Conservation (phyloP, 129 eudicot genomes). For the Mikania micrantha region DNA sequence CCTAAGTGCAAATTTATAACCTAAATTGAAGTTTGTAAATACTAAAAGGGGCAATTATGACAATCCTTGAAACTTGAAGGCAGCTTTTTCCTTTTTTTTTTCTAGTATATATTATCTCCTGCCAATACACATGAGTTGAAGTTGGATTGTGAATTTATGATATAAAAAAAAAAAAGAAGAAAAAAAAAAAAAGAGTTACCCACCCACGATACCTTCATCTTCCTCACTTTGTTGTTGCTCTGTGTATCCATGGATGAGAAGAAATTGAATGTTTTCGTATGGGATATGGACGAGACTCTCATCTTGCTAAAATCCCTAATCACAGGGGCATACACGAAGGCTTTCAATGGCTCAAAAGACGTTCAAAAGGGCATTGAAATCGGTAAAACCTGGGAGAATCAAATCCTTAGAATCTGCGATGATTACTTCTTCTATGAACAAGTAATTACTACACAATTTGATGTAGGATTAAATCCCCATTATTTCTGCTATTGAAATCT, state of each 20-base stretch:
- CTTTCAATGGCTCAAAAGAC: conserved; percentile 68
- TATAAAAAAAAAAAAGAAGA: no score
- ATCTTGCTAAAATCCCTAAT: conserved; percentile 83
- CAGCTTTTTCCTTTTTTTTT: no score
- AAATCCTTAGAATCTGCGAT: conserved; percentile 77
- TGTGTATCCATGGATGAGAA: conserved; percentile 40
- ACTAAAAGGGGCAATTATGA: no score
- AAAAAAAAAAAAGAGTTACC: no score
- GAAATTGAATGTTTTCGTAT: conserved; percentile 62
- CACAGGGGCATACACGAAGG: conserved; percentile 66
- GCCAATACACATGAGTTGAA: no score
- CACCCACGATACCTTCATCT: no score
- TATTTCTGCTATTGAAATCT: neutral
- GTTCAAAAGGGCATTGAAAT: conserved; percentile 62
- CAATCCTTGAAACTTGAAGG: no score
- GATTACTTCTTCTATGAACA: conserved; percentile 83
- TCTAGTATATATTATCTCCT: no score
- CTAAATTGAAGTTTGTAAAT: no score
- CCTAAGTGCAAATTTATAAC: no score
- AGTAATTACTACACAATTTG: conserved; percentile 26
- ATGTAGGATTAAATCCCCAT: no score
- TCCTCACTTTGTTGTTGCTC: conserved; percentile 8
- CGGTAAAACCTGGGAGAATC: conserved; percentile 85
- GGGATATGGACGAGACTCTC: conserved; percentile 99
- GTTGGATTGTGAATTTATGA: no score